phyloP scores from a whole-genome alignment of 805 yeast genomes.

The Cyberlindnera japonica region DNA sequence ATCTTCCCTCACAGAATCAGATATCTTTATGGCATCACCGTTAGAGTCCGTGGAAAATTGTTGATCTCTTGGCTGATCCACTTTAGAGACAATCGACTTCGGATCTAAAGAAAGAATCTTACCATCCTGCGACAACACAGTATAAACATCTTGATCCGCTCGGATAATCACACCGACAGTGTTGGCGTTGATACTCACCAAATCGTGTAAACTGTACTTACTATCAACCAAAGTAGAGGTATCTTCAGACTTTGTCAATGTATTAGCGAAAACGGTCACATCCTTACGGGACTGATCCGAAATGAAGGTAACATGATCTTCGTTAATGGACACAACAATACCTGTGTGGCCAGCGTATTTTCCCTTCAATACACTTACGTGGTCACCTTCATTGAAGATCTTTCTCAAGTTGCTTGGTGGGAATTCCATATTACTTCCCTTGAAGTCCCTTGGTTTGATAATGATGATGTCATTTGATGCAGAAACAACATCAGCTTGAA shows the following conservation, averaged over 20 bases:
- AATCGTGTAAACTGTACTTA: conserved; percentile 80
- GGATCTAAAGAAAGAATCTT: conserved; percentile 69
- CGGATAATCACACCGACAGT: conserved; percentile 85
- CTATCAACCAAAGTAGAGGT: conserved; percentile 71
- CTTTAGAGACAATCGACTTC: conserved; percentile 75
- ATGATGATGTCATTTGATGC: conserved; percentile 62
- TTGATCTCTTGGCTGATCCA: conserved; percentile 59
- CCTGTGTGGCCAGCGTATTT: conserved; percentile 93
- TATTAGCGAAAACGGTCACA: conserved; percentile 88
- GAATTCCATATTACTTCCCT: conserved; percentile 62
- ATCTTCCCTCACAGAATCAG: conserved; percentile 87
- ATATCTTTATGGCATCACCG: conserved; percentile 82
- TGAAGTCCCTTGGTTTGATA: conserved; percentile 41
- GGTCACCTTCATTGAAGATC: conserved; percentile 87
- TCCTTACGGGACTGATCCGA: conserved; percentile 88
- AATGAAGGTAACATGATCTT: conserved; percentile 84
- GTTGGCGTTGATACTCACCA: conserved; percentile 83
- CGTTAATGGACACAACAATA: conserved; percentile 76
- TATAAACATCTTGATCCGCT: conserved; percentile 83
- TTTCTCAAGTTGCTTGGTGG: conserved; percentile 82
- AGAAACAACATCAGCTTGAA: conserved; percentile 73
- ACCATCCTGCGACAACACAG: conserved; percentile 80
- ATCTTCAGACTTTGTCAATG: conserved; percentile 87
- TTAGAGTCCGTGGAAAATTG: conserved; percentile 81
- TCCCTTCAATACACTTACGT: conserved; percentile 88